Conservation (phyloP, 2,329 filamentous ascomycete genomes). For the Anthostomella pinea region DNA sequence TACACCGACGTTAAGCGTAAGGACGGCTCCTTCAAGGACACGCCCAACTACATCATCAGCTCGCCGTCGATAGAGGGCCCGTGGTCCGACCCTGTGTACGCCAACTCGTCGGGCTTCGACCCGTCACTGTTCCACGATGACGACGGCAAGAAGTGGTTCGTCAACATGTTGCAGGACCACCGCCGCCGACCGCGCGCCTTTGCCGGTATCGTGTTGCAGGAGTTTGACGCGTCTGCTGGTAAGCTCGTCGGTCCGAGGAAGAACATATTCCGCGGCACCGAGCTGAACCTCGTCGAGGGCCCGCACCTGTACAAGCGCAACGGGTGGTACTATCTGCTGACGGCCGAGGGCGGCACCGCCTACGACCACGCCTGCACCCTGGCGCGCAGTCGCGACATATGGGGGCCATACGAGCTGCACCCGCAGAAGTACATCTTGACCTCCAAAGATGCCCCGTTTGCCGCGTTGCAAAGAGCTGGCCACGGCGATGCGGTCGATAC, state of each 20-base stretch:
- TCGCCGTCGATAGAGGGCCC: slow-evolving; percentile 53
- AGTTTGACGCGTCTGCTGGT: slow-evolving; percentile 48
- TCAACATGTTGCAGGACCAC: slow-evolving; percentile 57
- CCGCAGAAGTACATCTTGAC: slow-evolving; percentile 57
- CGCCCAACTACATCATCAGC: slow-evolving; percentile 61
- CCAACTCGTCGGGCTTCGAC: slow-evolving; percentile 62
- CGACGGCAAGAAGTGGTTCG: slow-evolving; percentile 54
- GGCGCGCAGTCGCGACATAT: slow-evolving; percentile 47
- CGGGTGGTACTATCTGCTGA: slow-evolving; percentile 59
- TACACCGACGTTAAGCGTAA: slow-evolving; percentile 67
- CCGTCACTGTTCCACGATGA: slow-evolving; percentile 59
- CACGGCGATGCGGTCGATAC: slow-evolving; percentile 55
- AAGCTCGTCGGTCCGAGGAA: slow-evolving; percentile 54
- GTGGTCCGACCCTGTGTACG: slow-evolving; percentile 59
- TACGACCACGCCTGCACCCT: slow-evolving; percentile 61
- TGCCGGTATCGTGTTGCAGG: slow-evolving; percentile 56
- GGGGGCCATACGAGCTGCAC: slow-evolving; percentile 61
- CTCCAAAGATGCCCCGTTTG: slow-evolving; percentile 47
- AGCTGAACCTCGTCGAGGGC: slow-evolving; percentile 52
- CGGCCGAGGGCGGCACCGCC: slow-evolving; percentile 59
- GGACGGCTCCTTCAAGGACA: slow-evolving; percentile 63
- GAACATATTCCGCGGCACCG: slow-evolving; percentile 54
- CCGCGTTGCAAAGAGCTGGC: slow-evolving; percentile 50
- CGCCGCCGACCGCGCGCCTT: slow-evolving; percentile 48
- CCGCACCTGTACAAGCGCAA: slow-evolving; percentile 58